Evolutionary conservation across 139 green algal species (phyloP).

Genomic region (Pleodorina starrii): DNA sequence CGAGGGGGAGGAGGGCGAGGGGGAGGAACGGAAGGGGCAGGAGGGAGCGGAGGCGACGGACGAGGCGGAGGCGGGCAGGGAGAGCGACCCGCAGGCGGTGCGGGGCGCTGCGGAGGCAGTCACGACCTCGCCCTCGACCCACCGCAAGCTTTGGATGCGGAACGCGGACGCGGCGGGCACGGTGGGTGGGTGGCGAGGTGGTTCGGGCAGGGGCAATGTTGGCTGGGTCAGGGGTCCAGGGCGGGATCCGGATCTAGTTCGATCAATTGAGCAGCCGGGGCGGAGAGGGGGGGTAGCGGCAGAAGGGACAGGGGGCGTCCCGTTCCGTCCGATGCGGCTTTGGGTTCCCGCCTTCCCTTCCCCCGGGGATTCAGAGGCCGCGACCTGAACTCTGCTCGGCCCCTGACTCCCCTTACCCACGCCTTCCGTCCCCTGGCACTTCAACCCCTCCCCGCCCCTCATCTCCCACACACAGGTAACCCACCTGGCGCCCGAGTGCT

Average conservation of each 20-base stretch:
- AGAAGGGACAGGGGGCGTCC: too few relatives aligned
- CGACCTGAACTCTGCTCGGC: neutral
- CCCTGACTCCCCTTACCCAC: neutral
- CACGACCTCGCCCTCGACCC: too few relatives aligned
- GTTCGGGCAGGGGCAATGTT: too few relatives aligned
- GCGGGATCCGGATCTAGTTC: too few relatives aligned
- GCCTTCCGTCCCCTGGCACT: neutral
- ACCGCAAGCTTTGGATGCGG: constrained; percentile 16
- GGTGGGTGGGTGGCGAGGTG: neutral
- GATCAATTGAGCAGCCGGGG: too few relatives aligned
- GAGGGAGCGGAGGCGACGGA: neutral
- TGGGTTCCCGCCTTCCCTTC: too few relatives aligned
- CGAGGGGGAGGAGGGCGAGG: neutral
- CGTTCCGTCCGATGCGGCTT: too few relatives aligned
- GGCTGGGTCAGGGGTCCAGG: too few relatives aligned
- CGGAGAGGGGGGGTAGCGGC: too few relatives aligned
- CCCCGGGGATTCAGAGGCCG: neutral
- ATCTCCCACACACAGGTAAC: neutral
- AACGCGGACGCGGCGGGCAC: constrained; percentile 33
- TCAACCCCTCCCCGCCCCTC: neutral
- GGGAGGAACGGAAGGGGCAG: neutral
- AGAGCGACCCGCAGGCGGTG: neutral
- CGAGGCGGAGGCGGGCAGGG: neutral
- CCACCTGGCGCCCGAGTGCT: constrained; percentile 32
- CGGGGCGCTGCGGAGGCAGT: neutral